A percentile compares a stretch with the other conserved stretches of the same genome.
These are phyloP conservation scores for Lindgomyces ingoldianus DNA, from an alignment of 495 filamentous ascomycete species.

Conservation along the genomic window DNA sequence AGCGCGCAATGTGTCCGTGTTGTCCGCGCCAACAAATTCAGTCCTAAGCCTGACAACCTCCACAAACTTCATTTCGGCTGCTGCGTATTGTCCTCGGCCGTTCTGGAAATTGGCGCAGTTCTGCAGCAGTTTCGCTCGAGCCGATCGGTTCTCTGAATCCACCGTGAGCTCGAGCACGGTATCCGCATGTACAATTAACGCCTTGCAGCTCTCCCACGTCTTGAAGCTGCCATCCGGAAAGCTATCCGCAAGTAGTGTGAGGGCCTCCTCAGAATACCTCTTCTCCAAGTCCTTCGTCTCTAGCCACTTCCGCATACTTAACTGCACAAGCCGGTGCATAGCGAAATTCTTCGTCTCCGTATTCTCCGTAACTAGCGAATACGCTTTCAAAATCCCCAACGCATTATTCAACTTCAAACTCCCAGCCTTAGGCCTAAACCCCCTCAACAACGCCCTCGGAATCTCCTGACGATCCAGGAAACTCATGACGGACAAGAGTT, in stretches of 20 bases:
- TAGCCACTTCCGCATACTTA: conserved; percentile 23
- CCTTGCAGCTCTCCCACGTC: conserved; percentile 19
- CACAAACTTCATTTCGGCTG: conserved; percentile 7
- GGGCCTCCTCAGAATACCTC: conserved; percentile 4
- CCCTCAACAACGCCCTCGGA: not conserved
- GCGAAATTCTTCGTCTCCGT: not conserved
- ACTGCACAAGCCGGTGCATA: conserved; percentile 17
- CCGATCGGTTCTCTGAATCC: not conserved
- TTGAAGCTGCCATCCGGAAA: conserved; percentile 21
- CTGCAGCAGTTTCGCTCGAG: conserved; percentile 13
- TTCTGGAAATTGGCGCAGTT: conserved; percentile 19
- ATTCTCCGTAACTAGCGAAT: conserved; percentile 10
- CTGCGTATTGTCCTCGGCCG: conserved; percentile 13
- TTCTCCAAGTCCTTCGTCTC: not conserved
- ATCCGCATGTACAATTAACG: conserved; percentile 13
- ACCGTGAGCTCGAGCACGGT: conserved; percentile 5
- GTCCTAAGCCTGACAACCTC: conserved; percentile 19
- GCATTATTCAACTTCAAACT: conserved; percentile 14
- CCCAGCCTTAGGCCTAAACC: conserved; percentile 2
- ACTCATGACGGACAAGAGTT: conserved; percentile 14
- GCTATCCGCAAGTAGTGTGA: not conserved
- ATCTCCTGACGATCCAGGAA: conserved; percentile 22
- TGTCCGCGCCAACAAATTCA: conserved; percentile 10
- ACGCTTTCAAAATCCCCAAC: not conserved
- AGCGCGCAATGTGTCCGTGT: conserved; percentile 4